Percentiles rank a stretch among this genome's conserved stretches.
phyloP scores from a whole-genome alignment of 2,329 filamentous ascomycete genomes.

The Xylariaceae sp. region DNA sequence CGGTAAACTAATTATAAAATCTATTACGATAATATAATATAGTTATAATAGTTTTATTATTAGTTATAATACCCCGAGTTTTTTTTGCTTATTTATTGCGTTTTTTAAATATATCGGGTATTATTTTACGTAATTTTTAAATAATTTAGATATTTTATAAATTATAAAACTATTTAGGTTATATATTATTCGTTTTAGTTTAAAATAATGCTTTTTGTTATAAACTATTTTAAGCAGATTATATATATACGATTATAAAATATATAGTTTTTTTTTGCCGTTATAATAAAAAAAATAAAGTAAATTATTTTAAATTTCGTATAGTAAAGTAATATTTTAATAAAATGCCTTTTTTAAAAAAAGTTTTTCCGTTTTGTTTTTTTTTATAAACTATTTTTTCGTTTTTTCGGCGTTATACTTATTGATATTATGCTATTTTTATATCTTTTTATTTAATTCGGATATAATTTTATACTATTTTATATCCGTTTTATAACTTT shows the following conservation, averaged over 20 bases:
- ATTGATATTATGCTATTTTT: no score
- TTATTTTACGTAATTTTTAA: constrained; percentile 1
- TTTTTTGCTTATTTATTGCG: not conserved
- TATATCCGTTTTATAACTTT: not conserved
- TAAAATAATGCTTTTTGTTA: constrained; percentile 2
- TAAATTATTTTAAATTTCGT: not conserved
- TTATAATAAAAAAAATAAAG: not conserved
- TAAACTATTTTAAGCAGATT: not conserved
- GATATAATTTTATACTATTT: no score
- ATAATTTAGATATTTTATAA: not conserved
- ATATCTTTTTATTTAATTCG: no score
- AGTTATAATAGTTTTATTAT: not conserved
- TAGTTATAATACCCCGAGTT: not conserved
- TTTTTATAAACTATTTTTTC: no score
- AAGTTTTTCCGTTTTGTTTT: not conserved
- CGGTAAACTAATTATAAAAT: not conserved
- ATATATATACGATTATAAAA: not conserved
- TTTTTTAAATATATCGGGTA: not conserved
- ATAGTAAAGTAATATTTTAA: not conserved
- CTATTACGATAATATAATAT: not conserved
- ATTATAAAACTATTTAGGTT: not conserved
- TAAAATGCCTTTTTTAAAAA: not conserved
- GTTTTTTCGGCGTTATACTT: no score
- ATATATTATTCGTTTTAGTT: not conserved
- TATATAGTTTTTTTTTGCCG: not conserved